Evolutionary conservation across 306 rosid genomes (phyloP), one percentile per base, ranked within the genome.

Genomic region (Fragaria ananassa): DNA sequence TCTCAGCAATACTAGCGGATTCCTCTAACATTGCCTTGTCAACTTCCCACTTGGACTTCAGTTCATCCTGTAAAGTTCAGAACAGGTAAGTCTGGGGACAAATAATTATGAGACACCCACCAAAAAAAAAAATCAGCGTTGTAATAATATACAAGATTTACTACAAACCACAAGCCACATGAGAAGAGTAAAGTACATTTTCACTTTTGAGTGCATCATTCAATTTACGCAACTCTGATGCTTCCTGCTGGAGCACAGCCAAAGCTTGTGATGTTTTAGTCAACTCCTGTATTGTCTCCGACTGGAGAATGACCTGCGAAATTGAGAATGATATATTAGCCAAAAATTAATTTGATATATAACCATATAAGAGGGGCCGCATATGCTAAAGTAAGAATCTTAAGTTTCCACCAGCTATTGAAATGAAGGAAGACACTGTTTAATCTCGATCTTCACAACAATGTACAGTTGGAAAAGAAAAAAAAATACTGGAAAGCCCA

Each of bases 211-310:
- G 86, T 42, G 85, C 79, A 84, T 83, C 87, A 47, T 69, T 86
- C 74, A 79, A 65, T 86, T 87, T 95, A 46, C 82, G 90, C 80
- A 95, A 81, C 70, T 83, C 83, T 31, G 93, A 85, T 15, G 89
- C 89, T 81, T 95, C 97, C 80, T 81, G 88, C 78, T 89, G 97
- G 65, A 89, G 88, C 71, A 75, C 68, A 60, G 92, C 89, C 78
- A 95, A 84, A n/a, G 86, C 83, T 78, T 88, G 85, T 4, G 99
- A 95, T 18, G 97, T 92, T 91, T 88, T 90, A 12, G 88, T 95
- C 86, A 95, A 82, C 86, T 95, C 99, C 67, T 92, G 97, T 73
- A 95, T 92, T 47, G 99, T 92, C 85, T 95, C 97, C 0, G 99
- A 95, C 85, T 90, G 97, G 72, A 95, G 99, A 81, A 91, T 80